Base-by-base conservation (phyloP, 352 stramenopile species). In the Phytophthora megakarya region DNA sequence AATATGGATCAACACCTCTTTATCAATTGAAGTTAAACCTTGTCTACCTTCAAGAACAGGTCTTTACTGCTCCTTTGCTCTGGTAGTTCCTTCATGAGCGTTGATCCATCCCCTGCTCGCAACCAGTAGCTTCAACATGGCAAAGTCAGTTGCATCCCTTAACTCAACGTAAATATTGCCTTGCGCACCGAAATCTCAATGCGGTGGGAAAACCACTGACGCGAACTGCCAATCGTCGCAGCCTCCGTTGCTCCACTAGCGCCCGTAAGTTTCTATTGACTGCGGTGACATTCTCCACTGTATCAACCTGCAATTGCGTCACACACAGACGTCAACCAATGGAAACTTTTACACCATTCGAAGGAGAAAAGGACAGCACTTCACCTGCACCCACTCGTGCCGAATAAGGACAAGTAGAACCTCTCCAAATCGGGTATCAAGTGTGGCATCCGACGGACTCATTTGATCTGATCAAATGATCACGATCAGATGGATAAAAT, bases 351-450 rank as follows among this genome's bases (percentile, higher is more conserved):
- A 48, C n/a, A 49, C 15, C n/a, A 16, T 33, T n/a, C 0, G 16
- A 37, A 48, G 18, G 28, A 46, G 23, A 18, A 62, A 3, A 44
- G 0, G 5, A 4, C 22, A 12, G 28, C 7, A 7, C 15, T 39
- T 53, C 33, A 89, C 81, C 42, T 88, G 48, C 0, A 90, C 15
- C 80, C 76, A 90, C 42, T 56, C 53, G 6, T 61, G 48, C 16
- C 61, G 66, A 12, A 80, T 35, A 10, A 89, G 51, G n/a, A 90
- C 22, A 11, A 32, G 37, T 19, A 88, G 59, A 60, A 53, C 54
- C 23, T 58, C 46, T 22, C 15, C 48, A 47, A 78, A 47, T 42
- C 16, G 26, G 28, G 35, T 33, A 9, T 52, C 33, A 25, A 62
- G 40, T 11, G 47, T 26, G 2, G 19, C 32, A 12, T 65, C 35